Evolutionary conservation across 2,329 filamentous ascomycete species (phyloP).

Genomic region (Cladophialophora psammophila): DNA sequence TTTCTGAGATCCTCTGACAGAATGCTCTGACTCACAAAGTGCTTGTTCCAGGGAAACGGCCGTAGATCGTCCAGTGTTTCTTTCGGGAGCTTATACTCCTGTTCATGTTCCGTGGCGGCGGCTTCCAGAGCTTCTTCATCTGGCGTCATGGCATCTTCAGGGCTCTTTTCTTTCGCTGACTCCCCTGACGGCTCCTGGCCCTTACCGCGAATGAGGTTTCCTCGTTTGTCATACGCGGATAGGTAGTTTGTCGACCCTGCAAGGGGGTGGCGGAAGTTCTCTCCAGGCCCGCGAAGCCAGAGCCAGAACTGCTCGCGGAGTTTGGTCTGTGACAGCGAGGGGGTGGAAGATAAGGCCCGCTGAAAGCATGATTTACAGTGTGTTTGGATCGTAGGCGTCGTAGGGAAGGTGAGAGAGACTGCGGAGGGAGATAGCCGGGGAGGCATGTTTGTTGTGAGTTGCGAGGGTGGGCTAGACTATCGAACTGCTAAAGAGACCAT

Average conservation of each 20-base stretch:
- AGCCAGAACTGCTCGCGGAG: constrained; percentile 63
- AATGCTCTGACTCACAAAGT: constrained; percentile 75
- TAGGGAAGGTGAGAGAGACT: constrained; percentile 24
- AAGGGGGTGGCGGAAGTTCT: constrained; percentile 57
- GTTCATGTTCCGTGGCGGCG: constrained; percentile 43
- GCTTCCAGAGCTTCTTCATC: constrained; percentile 40
- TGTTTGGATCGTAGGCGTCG: constrained; percentile 34
- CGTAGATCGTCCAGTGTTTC: constrained; percentile 44
- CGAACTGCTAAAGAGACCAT: neutral
- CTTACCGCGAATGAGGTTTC: constrained; percentile 53
- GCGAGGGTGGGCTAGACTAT: neutral
- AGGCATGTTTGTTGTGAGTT: constrained; percentile 30
- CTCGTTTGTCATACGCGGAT: constrained; percentile 59
- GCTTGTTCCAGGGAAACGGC: constrained; percentile 77
- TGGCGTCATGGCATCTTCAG: constrained; percentile 20
- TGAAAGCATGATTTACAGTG: constrained; percentile 40
- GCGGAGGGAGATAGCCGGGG: constrained; percentile 35
- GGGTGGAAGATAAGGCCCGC: constrained; percentile 40
- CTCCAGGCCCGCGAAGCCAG: constrained; percentile 66
- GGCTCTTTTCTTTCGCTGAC: constrained; percentile 3
- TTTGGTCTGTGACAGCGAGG: constrained; percentile 50
- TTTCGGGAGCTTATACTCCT: constrained; percentile 42
- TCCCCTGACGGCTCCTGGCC: constrained; percentile 4
- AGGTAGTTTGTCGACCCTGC: constrained; percentile 63
- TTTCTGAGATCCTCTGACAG: constrained; percentile 76